Conservation (phyloP, 2,329 filamentous ascomycete species). For the Exophiala spinifera region DNA sequence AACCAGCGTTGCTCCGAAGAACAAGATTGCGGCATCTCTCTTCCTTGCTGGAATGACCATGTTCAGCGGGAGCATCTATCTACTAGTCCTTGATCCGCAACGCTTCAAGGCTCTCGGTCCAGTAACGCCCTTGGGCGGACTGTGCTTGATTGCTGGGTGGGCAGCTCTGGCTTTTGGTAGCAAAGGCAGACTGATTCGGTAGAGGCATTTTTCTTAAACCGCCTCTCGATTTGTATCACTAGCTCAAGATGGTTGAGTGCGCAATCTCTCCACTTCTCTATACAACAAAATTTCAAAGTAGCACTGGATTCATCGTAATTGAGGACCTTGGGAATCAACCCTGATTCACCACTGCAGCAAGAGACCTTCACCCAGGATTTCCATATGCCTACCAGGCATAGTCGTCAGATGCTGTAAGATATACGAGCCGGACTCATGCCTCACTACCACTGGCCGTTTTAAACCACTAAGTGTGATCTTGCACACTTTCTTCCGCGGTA, state of each 20-base stretch:
- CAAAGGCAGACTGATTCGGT: constrained; percentile 14
- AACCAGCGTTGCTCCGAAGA: constrained; percentile 50
- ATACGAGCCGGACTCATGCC: too few species aligned
- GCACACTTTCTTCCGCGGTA: too few species aligned
- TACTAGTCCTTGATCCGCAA: constrained; percentile 60
- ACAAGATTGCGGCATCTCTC: constrained; percentile 56
- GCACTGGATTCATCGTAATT: too few species aligned
- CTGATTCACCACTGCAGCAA: too few species aligned
- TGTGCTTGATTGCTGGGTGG: constrained; percentile 66
- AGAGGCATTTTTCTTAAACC: background rate
- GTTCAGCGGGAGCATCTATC: constrained; percentile 65
- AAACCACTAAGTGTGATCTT: too few species aligned
- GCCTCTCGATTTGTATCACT: background rate
- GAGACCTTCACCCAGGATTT: too few species aligned
- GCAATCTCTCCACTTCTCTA: background rate
- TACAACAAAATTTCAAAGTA: too few species aligned
- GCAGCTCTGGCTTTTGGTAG: constrained; percentile 36
- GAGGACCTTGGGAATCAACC: too few species aligned
- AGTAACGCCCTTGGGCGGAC: constrained; percentile 57
- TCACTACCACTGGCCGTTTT: too few species aligned
- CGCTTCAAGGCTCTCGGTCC: constrained; percentile 60
- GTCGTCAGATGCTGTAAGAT: too few species aligned
- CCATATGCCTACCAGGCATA: too few species aligned
- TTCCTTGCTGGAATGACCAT: constrained; percentile 64
- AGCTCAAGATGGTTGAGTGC: background rate